phyloP scores from a whole-genome alignment of 2,329 filamentous ascomycete species.

The Colletotrichum simmondsii region DNA sequence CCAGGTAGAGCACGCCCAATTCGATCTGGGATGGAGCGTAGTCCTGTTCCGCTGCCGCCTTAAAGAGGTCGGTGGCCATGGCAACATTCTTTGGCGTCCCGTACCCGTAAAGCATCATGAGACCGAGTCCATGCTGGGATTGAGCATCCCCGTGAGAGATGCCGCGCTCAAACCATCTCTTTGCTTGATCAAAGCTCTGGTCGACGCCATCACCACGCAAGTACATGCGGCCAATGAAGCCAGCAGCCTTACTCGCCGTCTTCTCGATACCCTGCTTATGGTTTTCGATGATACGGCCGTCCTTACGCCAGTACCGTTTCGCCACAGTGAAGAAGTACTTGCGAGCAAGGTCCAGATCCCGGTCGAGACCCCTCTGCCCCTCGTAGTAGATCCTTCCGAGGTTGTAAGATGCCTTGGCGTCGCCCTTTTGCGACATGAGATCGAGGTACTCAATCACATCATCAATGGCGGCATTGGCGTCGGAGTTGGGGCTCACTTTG shows the following conservation, averaged over 20 bases:
- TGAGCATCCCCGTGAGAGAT: slow-evolving; percentile 80
- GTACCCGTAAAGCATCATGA: slow-evolving; percentile 85
- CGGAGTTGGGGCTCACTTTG: slow-evolving; percentile 77
- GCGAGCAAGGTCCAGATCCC: slow-evolving; percentile 78
- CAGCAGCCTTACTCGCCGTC: slow-evolving; percentile 83
- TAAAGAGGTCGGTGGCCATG: slow-evolving; percentile 81
- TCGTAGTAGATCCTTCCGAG: slow-evolving; percentile 91
- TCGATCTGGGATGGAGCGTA: slow-evolving; percentile 84
- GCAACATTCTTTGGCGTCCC: slow-evolving; percentile 74
- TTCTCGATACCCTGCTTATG: slow-evolving; percentile 79
- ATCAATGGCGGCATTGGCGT: slow-evolving; percentile 86
- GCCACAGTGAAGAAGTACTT: slow-evolving; percentile 85
- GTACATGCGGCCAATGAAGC: slow-evolving; percentile 90
- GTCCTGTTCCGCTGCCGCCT: slow-evolving; percentile 83
- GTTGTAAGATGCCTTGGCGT: slow-evolving; percentile 87
- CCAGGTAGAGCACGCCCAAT: slow-evolving; percentile 85
- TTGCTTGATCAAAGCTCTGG: slow-evolving; percentile 81
- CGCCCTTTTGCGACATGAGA: slow-evolving; percentile 88
- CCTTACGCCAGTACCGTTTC: slow-evolving; percentile 82
- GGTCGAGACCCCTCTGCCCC: slow-evolving; percentile 78
- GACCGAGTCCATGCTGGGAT: slow-evolving; percentile 84
- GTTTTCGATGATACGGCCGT: slow-evolving; percentile 79
- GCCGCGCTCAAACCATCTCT: slow-evolving; percentile 86
- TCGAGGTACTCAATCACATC: slow-evolving; percentile 96
- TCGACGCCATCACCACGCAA: slow-evolving; percentile 86